Evolutionary conservation across 208 protist species (phyloP).

Genomic region (Vickermania spadyakhi): DNA sequence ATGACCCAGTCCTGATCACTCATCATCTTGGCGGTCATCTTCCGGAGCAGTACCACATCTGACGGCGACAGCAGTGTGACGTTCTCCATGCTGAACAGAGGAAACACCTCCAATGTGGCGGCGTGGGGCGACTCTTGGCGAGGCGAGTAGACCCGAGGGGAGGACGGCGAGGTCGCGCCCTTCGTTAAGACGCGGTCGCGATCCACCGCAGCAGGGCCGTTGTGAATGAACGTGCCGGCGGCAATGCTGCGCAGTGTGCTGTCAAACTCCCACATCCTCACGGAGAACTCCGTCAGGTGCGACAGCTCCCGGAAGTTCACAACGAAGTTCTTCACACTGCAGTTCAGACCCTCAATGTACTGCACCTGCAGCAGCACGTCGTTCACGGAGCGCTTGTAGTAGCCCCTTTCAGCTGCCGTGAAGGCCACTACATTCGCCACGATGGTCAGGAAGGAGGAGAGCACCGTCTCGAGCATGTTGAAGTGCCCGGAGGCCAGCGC

Average conservation of each 20-base stretch:
- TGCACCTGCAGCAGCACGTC: conserved; percentile 71
- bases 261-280: conserved; percentile 73
- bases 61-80: conserved; percentile 44
- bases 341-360: conserved; percentile 73
- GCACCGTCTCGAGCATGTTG: conserved; percentile 56
- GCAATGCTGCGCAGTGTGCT: conserved; percentile 65
- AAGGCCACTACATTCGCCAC: conserved; percentile 61
- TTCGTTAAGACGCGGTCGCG: conserved; percentile 1
- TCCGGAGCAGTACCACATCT: conserved; percentile 43
- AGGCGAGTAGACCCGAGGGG: conserved; percentile 31
- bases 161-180: conserved; percentile 5
- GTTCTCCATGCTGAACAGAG: conserved; percentile 40
- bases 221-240: conserved; percentile 37
- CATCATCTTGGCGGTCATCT: conserved; percentile 43
- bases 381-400: conserved; percentile 35
- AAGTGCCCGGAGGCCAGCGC: conserved; percentile 69
- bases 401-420: conserved; percentile 13
- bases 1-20: conserved; percentile 77
- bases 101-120: conserved; percentile 13
- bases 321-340: conserved; percentile 73
- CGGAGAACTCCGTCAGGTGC: conserved; percentile 70
- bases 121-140: conserved; percentile 7
- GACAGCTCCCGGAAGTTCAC: conserved; percentile 84
- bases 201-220: conserved; percentile 1
- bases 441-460: conserved; percentile 46